phyloP scores from a whole-genome alignment of 108 stramenopile species.

The Cyclostephanos tholiformis region DNA sequence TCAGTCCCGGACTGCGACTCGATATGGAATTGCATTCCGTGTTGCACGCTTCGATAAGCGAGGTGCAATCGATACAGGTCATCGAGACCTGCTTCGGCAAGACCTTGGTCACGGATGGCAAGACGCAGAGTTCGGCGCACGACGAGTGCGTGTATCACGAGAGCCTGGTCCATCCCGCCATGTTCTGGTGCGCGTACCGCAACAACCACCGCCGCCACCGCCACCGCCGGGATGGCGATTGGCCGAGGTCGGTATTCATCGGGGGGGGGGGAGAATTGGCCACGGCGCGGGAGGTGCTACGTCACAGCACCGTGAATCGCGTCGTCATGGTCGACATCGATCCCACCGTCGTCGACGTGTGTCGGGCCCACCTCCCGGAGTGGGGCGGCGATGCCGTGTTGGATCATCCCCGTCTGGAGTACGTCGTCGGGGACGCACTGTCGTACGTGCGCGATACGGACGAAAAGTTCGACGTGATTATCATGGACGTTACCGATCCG shows the following conservation, averaged over 20 bases:
- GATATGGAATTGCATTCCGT: constrained; percentile 60
- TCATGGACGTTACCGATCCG: constrained; percentile 91
- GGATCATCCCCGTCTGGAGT: constrained; percentile 67
- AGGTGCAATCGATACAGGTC: constrained; percentile 45
- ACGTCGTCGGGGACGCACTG: constrained; percentile 79
- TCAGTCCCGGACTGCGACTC: constrained; percentile 56
- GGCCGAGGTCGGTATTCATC: constrained; percentile 79
- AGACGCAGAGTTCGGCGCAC: constrained; percentile 82
- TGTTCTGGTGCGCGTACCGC: constrained; percentile 57
- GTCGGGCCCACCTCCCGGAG: constrained; percentile 68
- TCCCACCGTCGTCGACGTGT: constrained; percentile 77
- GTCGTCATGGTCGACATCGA: constrained; percentile 92
- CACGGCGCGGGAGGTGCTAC: constrained; percentile 84
- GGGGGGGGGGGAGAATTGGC: constrained; percentile 91
- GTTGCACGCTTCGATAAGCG: constrained; percentile 50
- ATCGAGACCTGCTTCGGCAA: constrained; percentile 48
- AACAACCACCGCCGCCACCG: constrained; percentile 7
- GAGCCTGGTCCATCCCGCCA: constrained; percentile 77
- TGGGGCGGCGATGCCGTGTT: constrained; percentile 80
- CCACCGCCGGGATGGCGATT: constrained; percentile 5
- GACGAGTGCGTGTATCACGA: constrained; percentile 94
- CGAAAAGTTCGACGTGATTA: constrained; percentile 79
- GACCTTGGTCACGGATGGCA: constrained; percentile 91
- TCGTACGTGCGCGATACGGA: constrained; percentile 49
- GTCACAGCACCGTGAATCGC: constrained; percentile 75